Evolutionary conservation across 768 basidiomycete species (phyloP).

Genomic region (Lactarius tabidus): DNA sequence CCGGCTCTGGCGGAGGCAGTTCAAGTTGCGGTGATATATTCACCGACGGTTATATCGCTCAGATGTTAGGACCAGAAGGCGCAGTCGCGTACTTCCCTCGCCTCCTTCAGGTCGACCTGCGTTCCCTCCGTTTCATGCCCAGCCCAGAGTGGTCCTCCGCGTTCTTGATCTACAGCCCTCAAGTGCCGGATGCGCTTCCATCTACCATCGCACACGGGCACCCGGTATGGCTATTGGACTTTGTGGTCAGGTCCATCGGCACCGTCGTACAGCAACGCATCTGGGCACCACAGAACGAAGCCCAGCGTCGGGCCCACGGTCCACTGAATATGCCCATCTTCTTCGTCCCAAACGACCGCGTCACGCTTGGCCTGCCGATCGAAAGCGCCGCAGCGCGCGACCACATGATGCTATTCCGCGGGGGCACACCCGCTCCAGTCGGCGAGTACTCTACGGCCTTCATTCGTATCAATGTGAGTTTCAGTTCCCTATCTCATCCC

Average conservation of each 20-base stretch:
- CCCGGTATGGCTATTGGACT: slow-evolving; percentile 7
- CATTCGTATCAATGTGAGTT: slow-evolving; percentile 16
- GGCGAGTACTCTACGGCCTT: not conserved
- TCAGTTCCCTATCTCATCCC: too few species aligned
- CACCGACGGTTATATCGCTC: slow-evolving; percentile 7
- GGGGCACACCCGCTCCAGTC: not conserved
- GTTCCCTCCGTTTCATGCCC: not conserved
- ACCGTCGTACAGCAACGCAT: slow-evolving; percentile 15
- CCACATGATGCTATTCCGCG: not conserved
- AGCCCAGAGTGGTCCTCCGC: not conserved
- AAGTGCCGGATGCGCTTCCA: not conserved
- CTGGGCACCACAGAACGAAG: slow-evolving; percentile 6
- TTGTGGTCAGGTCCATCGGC: not conserved
- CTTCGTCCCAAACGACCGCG: not conserved
- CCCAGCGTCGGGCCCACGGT: not conserved
- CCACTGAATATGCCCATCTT: slow-evolving; percentile 12
- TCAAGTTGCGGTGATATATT: too few species aligned
- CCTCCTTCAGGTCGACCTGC: not conserved
- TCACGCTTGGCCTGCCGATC: not conserved
- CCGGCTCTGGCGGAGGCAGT: too few species aligned
- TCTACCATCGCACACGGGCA: not conserved
- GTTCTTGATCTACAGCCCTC: slow-evolving; percentile 1
- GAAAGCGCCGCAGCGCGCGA: not conserved
- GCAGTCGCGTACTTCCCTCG: not conserved
- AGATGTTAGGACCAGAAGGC: slow-evolving; percentile 4